Conservation (phyloP, 148 eudicot genomes). For the Salicornia ramosissima region DNA sequence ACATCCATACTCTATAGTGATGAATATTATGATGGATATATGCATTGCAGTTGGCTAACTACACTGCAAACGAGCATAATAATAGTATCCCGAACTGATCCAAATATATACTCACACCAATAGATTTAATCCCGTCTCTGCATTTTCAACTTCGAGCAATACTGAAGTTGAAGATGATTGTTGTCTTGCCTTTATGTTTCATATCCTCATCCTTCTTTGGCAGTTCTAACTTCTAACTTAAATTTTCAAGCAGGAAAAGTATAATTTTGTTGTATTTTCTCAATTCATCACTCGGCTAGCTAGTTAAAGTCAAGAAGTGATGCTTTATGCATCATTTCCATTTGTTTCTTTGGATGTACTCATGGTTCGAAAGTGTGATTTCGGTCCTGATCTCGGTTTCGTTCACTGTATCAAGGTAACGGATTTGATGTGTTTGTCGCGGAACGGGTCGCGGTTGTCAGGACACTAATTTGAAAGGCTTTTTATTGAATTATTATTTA, state of each 20-base stretch:
- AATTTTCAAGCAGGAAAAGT: not conserved
- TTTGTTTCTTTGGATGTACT: not conserved
- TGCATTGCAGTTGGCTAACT: slow-evolving; percentile 1
- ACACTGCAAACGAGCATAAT: not conserved
- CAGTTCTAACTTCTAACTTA: no score
- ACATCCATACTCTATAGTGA: not conserved
- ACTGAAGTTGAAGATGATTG: not conserved
- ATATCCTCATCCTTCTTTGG: not conserved
- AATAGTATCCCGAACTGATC: not conserved
- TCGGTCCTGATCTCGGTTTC: no score
- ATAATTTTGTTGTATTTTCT: not conserved
- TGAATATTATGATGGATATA: not conserved
- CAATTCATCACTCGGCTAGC: not conserved
- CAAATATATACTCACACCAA: not conserved
- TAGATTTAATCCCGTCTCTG: not conserved
- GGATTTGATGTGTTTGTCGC: no score
- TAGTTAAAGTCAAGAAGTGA: not conserved
- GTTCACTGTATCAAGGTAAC: no score
- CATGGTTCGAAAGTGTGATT: no score
- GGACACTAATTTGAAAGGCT: no score
- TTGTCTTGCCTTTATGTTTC: not conserved
- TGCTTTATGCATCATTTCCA: not conserved
- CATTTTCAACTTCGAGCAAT: no score
- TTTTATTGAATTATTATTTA: no score
- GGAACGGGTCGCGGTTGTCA: no score